phyloP scores from a whole-genome alignment of 306 rosid species.

The Coriaria nepalensis region DNA sequence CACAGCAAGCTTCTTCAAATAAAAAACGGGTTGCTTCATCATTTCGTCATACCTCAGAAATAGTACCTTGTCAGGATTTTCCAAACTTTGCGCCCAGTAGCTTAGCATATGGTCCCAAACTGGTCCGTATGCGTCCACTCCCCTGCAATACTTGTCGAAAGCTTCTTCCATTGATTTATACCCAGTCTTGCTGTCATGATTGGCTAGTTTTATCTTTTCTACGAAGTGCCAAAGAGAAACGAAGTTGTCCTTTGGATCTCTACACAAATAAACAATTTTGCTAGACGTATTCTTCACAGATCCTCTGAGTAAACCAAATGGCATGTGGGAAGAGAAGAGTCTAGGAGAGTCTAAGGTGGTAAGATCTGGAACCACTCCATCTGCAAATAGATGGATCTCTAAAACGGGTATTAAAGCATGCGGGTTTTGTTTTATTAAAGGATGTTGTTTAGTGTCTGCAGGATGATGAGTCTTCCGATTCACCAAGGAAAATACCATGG shows the following conservation, averaged over 20 bases:
- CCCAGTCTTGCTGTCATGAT: not conserved
- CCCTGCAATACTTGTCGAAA: conserved; percentile 2
- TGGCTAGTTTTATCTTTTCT: not conserved
- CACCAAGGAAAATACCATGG: no score
- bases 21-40: not conserved
- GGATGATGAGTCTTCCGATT: no score
- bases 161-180: not conserved
- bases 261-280: conserved; percentile 5
- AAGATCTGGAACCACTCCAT: no score
- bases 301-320: not conserved
- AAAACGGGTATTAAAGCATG: no score
- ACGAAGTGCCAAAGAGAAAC: conserved; percentile 6
- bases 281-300: not conserved
- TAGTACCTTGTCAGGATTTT: not conserved
- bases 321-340: conserved; percentile 4
- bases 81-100: not conserved
- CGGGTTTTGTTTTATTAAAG: no score
- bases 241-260: conserved; percentile 8
- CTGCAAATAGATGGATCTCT: no score
- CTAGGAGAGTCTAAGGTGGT: conserved; percentile 3
- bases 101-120: no score
- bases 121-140: conserved; percentile 3
- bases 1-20: not conserved
- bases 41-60: not conserved
- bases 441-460: no score